Base-by-base conservation (phyloP, 106 monocot genomes). In the Acanthochlamys bracteata region DNA sequence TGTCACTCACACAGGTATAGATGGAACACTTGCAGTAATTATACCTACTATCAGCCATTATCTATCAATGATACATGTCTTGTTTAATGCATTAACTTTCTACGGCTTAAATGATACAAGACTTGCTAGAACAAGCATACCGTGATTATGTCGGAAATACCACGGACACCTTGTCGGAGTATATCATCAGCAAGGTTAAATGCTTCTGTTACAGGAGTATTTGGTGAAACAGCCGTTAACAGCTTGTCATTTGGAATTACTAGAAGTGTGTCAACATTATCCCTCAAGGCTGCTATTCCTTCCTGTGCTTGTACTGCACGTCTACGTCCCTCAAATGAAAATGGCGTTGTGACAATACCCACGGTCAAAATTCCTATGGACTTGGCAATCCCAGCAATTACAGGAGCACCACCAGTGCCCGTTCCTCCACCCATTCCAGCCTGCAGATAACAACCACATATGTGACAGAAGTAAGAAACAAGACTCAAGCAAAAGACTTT, bases 131-230 rank as follows among this genome's bases (percentile, higher is more conserved):
- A n/a, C n/a, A n/a, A n/a, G n/a, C n/a, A n/a, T n/a, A 92, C 92
- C 68, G 77, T 84, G 74, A 92, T 92, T 59, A 92, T 84, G 70
- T 92, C 92, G 42, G 92, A 92, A 53, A 92, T 92, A 26, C 92
- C 92, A 58, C 92, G 88, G 70, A 92, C 83, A 67, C 92, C 92
- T 72, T 92, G 92, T 27, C 92, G 53, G 42, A 92, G 79, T 59
- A 92, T 92, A 75, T 92, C 92, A 69, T 92, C 92, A 26, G 92
- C 92, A 76, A 92, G 70, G 64, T 92, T 92, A 67, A 92, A 92
- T 61, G 92, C 92, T 79, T 92, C 92, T 14, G 84, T 84, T 25
- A 92, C 82, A 59, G 92, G 92, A 55, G 92, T 92, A 74, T 88
- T 88, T 46, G 78, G 92, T 57, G 87, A 84, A 74, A 88, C 92